phyloP scores from a whole-genome alignment of 495 filamentous ascomycete species.

The Cudoniella acicularis region DNA sequence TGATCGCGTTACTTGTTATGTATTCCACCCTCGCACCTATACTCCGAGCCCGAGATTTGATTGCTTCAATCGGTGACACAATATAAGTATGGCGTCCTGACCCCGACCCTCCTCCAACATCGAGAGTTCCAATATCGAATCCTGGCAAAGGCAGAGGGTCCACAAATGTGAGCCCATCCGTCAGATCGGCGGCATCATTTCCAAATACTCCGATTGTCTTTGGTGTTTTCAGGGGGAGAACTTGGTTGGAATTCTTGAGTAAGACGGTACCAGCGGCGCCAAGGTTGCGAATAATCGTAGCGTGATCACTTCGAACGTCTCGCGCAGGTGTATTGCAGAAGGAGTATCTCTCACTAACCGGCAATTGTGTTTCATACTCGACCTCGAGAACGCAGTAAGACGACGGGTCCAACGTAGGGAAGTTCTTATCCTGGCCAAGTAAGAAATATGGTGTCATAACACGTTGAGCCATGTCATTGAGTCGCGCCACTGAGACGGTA shows the following conservation, averaged over 20 bases:
- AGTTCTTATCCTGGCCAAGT: slow-evolving; percentile 55
- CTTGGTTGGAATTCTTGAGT: slow-evolving; percentile 55
- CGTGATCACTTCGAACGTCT: slow-evolving; percentile 56
- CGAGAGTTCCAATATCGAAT: slow-evolving; percentile 10
- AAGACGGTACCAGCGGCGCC: slow-evolving; percentile 46
- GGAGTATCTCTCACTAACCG: too few relatives aligned
- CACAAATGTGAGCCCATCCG: slow-evolving; percentile 41
- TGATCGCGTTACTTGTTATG: slow-evolving; percentile 64
- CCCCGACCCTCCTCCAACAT: slow-evolving; percentile 72
- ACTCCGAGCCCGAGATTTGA: slow-evolving; percentile 61
- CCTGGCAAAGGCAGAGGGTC: slow-evolving; percentile 70
- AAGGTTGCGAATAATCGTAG: slow-evolving; percentile 5
- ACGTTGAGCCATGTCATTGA: slow-evolving; percentile 88
- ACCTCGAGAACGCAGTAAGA: slow-evolving; percentile 37
- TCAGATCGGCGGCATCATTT: slow-evolving; percentile 54
- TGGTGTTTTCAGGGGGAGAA: slow-evolving; percentile 49
- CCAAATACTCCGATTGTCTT: slow-evolving; percentile 58
- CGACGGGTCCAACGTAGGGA: slow-evolving; percentile 66
- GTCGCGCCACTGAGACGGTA: slow-evolving; percentile 77
- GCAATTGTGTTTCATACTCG: too few relatives aligned
- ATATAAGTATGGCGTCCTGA: slow-evolving; percentile 66
- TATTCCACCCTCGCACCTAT: slow-evolving; percentile 56
- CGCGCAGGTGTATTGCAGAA: slow-evolving; percentile 10
- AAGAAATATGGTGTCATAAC: slow-evolving; percentile 92
- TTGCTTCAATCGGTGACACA: slow-evolving; percentile 78